Evolutionary conservation across 495 filamentous ascomycete species (phyloP), one percentile per base, ranked within the genome.

Genomic region (Glonium stellatum): DNA sequence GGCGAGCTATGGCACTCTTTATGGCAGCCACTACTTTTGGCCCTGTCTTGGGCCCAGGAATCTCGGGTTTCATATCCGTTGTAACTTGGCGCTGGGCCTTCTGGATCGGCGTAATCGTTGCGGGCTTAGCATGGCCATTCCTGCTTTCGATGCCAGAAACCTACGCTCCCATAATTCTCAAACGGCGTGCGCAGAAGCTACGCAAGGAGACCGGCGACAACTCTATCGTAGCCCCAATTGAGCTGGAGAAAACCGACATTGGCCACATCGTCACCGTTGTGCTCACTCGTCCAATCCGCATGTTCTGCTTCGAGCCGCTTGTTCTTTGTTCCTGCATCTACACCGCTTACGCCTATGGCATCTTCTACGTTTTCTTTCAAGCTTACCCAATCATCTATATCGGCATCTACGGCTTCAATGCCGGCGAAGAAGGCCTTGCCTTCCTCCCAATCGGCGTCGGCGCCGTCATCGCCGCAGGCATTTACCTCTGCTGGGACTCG

Each of bases 341-440:
- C 70, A 77, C 89, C 1, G 78, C 84, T 0, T 67, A 61, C 56
- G 65, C 65, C 0, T 82, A 13, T 68, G 81, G 81, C 6, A 86
- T 90, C 35, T 90, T 92, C 62, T 90, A 88, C 69, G 82, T 90
- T 65, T 86, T 79, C 60, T 87, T 90, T 62, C 80, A 86, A 63
- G 66, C 70, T 5, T 75, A 66, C 57, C 66, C 70, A 10, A 58
- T 71, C 48, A 69, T 74, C 27, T 73, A 67, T 64, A 58, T 15
- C 11, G 63, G 58, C 27, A 71, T 65, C 18, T 76, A 76, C 55
- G 67, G 62, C 25, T 74, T 75, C 67, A 71, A 57, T 36, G 52
- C 67, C 4, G 73, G 74, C 52, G 60, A 73, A 59, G 48, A 62
- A 49, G 74, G 74, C 13, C 62, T 76, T 0, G 48, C 71, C 0